These are phyloP conservation scores for Aspergillus funiculosus DNA, from an alignment of 495 filamentous ascomycete species.

Conservation along the genomic window DNA sequence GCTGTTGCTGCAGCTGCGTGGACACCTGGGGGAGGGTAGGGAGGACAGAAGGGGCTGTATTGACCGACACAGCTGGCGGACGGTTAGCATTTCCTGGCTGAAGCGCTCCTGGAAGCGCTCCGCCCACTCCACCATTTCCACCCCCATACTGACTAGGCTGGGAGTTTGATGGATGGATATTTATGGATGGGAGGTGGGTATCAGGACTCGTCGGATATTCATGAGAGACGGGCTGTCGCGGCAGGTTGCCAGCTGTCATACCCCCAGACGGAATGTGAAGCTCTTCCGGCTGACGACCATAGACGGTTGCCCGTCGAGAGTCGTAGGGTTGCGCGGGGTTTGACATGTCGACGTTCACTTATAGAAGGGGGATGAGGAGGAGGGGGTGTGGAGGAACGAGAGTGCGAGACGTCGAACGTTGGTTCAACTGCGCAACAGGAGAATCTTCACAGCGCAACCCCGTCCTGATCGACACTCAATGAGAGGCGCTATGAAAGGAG, in stretches of 20 bases:
- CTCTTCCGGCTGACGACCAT: constrained; percentile 60
- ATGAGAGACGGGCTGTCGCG: constrained; percentile 47
- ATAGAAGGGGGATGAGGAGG: constrained; percentile 4
- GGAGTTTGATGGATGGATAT: constrained; percentile 57
- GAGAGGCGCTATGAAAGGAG: not conserved
- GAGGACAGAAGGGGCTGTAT: constrained; percentile 62
- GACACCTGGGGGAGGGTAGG: constrained; percentile 64
- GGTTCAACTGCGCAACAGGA: constrained; percentile 8
- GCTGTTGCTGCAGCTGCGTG: constrained; percentile 45
- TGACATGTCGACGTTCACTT: constrained; percentile 33
- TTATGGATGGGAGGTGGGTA: constrained; percentile 53
- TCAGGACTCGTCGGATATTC: constrained; percentile 43
- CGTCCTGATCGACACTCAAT: not conserved
- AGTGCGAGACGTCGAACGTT: no score
- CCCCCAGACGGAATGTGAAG: constrained; percentile 66
- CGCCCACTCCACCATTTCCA: constrained; percentile 30
- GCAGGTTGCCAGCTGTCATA: constrained; percentile 32
- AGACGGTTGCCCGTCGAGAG: constrained; percentile 46
- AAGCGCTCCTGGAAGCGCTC: constrained; percentile 60
- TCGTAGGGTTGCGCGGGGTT: constrained; percentile 49
- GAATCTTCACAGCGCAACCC: not conserved
- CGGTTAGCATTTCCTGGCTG: constrained; percentile 61
- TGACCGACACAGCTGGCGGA: constrained; percentile 60
- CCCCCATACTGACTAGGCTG: constrained; percentile 52
- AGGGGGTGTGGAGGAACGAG: not conserved